Base-by-base conservation (phyloP, 148 eudicot species). In the Salicornia ramosissima region DNA sequence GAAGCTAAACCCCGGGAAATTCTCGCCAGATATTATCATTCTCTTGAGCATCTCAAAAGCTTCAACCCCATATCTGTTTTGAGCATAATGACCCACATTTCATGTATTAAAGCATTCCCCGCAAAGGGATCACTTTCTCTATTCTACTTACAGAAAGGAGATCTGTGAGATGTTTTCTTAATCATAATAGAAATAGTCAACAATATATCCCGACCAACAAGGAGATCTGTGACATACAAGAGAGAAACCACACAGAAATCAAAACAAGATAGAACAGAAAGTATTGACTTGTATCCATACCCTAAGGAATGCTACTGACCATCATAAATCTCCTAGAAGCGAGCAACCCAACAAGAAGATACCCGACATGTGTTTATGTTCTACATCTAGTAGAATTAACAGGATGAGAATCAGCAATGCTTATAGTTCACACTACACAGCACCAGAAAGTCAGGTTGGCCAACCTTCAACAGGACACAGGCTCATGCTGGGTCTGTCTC, bases 41-140 rank as follows among this genome's bases (percentile, higher is more conserved):
- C 71, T 72, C 61, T 64, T 84, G 60, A 82, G 87, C 75, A 80
- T 50, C 56, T 65, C 67, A 71, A 90, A 83, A 66, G 96, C 90
- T 79, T 87, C 83, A 47, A 54, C 47, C 64, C 84, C 92, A 65
- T 78, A 85, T 49, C 92, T 88, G 69, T 90, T 90, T 78, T 90
- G 96, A 26, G 96, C 96, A 81, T 79, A 87, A 46, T 0, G 88
- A 84, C 59, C 96, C 96, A 67, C 92, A 90, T 83, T 90, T 90
- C 85, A 86, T 74, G 72, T 90, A 90, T 83, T 8, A 90, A 82
- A 64, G 96, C 84, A 73, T 90, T 90, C 36, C 91, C 96, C 25
- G 86, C 91, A 76, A 90, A 90, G 51, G 88, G 70, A 68, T 90
- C 85, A 51, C 84, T 49, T 65, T 90, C 91, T 9, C n/a, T n/a